Base-by-base conservation (phyloP, 306 rosid genomes). In the Crataegus laevigata region DNA sequence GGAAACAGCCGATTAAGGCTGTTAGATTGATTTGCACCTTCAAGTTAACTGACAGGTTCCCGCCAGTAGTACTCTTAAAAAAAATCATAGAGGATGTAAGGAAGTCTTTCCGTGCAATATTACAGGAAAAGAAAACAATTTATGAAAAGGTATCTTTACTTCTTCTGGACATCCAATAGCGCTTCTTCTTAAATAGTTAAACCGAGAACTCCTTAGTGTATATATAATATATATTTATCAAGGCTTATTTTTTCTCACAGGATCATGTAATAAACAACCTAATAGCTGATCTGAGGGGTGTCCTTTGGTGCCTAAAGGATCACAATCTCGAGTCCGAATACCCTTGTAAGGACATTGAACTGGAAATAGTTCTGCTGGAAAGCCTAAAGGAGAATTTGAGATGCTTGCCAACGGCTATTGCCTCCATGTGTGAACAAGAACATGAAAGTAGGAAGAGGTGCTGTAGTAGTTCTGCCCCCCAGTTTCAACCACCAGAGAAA, bases 21-120 rank as follows among this genome's bases (percentile, higher is more conserved):
- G 89, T 85, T 54, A 80, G 84, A 80, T 83, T 86, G 76, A 81
- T 87, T 45, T 91, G 84, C 72, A 77, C 83, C 65, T 85, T 81
- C 70, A 77, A 88, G 74, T 71, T 87, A 76, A 66, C 66, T 57
- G 77, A 81, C 82, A 79, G 77, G 73, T 73, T 88, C 70, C 60
- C 79, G 58, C 89, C 87, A 1, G 81, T 58, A 42, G 79, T 26
- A 62, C 75, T 84, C 59, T 77, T 90, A 68, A 74, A 52, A 13
- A 59, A 75, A n/a, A n/a, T n/a, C n/a, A n/a, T n/a, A n/a, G 47
- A 15, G 38, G 47, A 74, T 63, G 73, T 17, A 13, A 68, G 58
- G 78, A 45, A 30, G 3, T 57, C 54, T n/a, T 40, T 26, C 54
- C 82, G 30, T 10, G 32, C 52, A 42, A 75, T 4, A 25, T 69